Conservation (phyloP, 2,329 filamentous ascomycete species). For the Fusarium nygamai region DNA sequence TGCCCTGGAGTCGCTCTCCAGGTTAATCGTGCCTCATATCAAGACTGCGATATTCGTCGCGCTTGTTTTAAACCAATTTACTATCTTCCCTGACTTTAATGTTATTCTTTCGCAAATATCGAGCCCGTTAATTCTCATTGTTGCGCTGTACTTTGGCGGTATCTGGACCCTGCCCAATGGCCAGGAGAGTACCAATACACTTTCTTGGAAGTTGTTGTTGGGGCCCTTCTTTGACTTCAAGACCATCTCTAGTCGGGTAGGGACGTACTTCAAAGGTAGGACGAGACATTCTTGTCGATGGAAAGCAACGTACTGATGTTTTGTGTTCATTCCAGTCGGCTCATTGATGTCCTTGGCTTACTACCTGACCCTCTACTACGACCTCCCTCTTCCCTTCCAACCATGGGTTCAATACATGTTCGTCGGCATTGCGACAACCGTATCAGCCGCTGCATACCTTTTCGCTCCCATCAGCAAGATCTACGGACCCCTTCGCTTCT, state of each 20-base stretch:
- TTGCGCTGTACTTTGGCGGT: conserved; percentile 8
- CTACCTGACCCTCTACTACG: conserved; percentile 15
- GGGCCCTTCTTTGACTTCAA: conserved; percentile 12
- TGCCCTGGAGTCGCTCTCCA: conserved; percentile 20
- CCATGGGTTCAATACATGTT: conserved; percentile 19
- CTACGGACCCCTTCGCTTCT: conserved; percentile 24
- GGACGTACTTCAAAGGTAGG: conserved; percentile 22
- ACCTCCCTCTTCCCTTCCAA: conserved; percentile 5
- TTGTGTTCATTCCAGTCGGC: background rate
- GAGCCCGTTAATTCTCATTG: conserved; percentile 1
- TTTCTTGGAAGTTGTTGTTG: background rate
- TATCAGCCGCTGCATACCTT: background rate
- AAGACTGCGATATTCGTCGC: conserved; percentile 18
- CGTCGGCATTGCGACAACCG: background rate
- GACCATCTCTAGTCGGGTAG: conserved; percentile 8
- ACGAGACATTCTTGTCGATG: accelerated
- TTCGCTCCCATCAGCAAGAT: conserved; percentile 21
- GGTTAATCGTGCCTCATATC: conserved; percentile 11
- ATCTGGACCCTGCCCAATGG: conserved; percentile 11
- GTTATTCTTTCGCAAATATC: conserved; percentile 11
- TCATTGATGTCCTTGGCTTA: conserved; percentile 18
- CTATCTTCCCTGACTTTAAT: background rate
- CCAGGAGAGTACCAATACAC: background rate
- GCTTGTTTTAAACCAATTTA: conserved; percentile 19
- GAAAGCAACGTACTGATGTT: accelerated